phyloP scores from a whole-genome alignment of 129 eudicot genomes.

The Lactuca sativa region DNA sequence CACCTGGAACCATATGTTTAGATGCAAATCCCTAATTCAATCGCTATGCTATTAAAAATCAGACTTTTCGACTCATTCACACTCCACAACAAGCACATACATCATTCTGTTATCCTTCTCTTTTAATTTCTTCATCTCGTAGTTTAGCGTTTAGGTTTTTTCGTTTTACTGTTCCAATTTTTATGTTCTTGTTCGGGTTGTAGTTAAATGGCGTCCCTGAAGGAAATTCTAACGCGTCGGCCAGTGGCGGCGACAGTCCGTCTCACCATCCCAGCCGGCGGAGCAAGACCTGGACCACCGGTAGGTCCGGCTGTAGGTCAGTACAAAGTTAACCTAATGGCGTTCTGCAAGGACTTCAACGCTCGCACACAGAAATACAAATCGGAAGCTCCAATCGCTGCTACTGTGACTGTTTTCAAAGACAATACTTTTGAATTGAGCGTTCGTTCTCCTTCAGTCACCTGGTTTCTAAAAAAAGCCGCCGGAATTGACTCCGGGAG shows the following conservation, averaged over 20 bases:
- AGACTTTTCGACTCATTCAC: not conserved
- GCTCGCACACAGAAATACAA: constrained; percentile 18
- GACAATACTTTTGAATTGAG: constrained; percentile 21
- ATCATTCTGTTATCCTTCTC: not conserved
- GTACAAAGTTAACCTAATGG: constrained; percentile 21
- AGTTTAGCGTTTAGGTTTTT: not conserved
- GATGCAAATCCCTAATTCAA: not conserved
- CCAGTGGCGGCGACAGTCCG: constrained; percentile 83
- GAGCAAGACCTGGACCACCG: constrained; percentile 45
- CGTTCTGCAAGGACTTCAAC: constrained; percentile 28
- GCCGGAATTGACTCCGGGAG: constrained; percentile 70
- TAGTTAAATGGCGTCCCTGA: constrained; percentile 50
- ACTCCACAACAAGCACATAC: not conserved
- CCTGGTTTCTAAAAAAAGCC: constrained; percentile 78
- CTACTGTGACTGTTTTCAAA: constrained; percentile 42
- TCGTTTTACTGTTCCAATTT: not conserved
- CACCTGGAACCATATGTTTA: not conserved
- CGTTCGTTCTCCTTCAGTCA: constrained; percentile 57
- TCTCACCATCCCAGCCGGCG: constrained; percentile 70
- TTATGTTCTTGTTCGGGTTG: not conserved
- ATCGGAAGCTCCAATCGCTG: constrained; percentile 21
- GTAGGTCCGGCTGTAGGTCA: constrained; percentile 27
- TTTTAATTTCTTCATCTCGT: not conserved
- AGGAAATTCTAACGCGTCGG: constrained; percentile 62
- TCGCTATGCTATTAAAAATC: not conserved